These are phyloP conservation scores for Mycena indigotica DNA, from an alignment of 768 basidiomycete species.

Conservation along the genomic window DNA sequence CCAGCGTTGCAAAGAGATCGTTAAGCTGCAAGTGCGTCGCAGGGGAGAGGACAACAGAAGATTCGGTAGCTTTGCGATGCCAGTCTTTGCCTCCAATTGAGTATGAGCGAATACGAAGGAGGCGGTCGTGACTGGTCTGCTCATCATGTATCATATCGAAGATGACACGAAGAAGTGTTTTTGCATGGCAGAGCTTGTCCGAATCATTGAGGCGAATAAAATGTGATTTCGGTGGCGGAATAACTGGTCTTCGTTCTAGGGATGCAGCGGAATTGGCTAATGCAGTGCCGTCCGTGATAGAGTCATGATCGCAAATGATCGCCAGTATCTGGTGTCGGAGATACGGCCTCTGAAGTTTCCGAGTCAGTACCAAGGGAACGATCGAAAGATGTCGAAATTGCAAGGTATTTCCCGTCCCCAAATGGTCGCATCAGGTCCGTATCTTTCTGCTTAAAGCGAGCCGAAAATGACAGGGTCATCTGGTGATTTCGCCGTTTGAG, in stretches of 20 bases:
- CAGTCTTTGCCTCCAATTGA: background rate
- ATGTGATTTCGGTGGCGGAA: background rate
- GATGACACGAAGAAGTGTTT: background rate
- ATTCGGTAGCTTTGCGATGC: background rate
- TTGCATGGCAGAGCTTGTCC: conserved; percentile 3
- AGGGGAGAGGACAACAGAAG: background rate
- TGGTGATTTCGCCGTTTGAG: background rate
- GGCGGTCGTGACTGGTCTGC: background rate
- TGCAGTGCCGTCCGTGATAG: no score
- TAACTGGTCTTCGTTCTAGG: background rate
- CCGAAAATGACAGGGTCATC: background rate
- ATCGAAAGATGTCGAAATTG: conserved; percentile 9
- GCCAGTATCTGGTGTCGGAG: background rate
- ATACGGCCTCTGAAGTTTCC: background rate
- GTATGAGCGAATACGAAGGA: conserved; percentile 7
- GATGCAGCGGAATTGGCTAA: background rate
- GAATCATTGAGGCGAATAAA: background rate
- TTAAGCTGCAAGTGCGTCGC: conserved; percentile 1
- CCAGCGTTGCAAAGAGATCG: conserved; percentile 7
- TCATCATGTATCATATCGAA: conserved; percentile 8
- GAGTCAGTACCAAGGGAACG: conserved; percentile 2
- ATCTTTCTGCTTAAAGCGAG: background rate
- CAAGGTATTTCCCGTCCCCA: conserved; percentile 13
- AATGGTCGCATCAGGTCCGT: conserved; percentile 13
- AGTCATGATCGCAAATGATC: no score